Evolutionary conservation across 257 asterid species (phyloP), one percentile per base, ranked within the genome.

Genomic region (Vinca minor): DNA sequence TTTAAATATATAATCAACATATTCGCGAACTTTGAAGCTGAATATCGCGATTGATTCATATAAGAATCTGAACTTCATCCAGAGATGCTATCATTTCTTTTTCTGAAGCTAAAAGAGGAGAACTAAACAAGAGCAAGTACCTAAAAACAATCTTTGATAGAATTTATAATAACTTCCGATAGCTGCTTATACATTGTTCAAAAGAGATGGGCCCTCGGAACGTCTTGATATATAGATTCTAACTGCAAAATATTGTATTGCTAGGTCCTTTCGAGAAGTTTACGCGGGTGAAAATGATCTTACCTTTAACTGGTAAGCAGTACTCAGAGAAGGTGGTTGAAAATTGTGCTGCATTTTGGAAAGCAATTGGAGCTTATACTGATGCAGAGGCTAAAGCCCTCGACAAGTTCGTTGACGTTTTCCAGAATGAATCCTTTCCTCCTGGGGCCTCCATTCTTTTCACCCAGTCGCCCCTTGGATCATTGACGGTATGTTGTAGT

Each of bases 241-340:
- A 21, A 49, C 29, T 13, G 18, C 3, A n/a, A n/a, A n/a, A n/a
- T n/a, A n/a, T n/a, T n/a, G n/a, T n/a, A 0, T 15, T n/a, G 23
- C 41, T 26, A 92, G 98, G 96, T 32, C 85, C 98, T 0, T 92
- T 89, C 42, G 89, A 82, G 70, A 92, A 92, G 70, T 76, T 89
- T 76, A 82, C 80, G 2, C 77, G 54, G 67, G 95, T 89, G 78
- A 89, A 83, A 3, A 84, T 65, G 84, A 85, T 92, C 25, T 56
- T 87, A 81, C 98, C 98, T 8, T 75, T 92, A 48, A 85, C 95
- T 59, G 98, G 98, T 29, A 71, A 81, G 67, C 96, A 89, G 25
- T 92, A 87, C 79, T 85, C 98, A 1, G 95, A 78, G 80, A 92
- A 89, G 74, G 98, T 92, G 17, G 81, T 83, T 0, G 96, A 92